phyloP scores from a whole-genome alignment of 73 alveolate species.

The Effrenium voratum region DNA sequence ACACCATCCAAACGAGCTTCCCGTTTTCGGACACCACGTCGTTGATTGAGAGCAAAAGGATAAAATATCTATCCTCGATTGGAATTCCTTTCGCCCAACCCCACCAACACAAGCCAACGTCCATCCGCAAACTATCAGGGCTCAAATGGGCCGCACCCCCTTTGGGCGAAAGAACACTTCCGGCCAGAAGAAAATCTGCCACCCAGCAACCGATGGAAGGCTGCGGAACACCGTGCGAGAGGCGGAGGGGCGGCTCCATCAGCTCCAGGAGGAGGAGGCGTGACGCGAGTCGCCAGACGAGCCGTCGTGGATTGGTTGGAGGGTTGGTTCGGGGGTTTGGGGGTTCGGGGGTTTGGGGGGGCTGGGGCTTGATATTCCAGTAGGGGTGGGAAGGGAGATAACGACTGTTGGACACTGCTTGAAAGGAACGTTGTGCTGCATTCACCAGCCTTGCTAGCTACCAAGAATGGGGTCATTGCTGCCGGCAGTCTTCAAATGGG shows the following conservation, averaged over 20 bases:
- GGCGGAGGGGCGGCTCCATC: slow-evolving; percentile 61
- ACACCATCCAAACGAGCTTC: too few relatives aligned
- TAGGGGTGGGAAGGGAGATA: not conserved
- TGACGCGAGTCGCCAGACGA: not conserved
- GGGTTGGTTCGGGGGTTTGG: not conserved
- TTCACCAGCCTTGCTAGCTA: too few relatives aligned
- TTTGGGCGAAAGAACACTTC: not conserved
- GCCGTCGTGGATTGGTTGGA: not conserved
- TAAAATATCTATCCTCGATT: too few relatives aligned
- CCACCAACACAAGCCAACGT: not conserved
- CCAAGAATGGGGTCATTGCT: too few relatives aligned
- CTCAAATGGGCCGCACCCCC: too few relatives aligned
- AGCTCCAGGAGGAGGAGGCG: slow-evolving; percentile 79
- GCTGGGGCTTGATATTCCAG: not conserved
- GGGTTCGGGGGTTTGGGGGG: not conserved
- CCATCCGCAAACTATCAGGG: too few relatives aligned
- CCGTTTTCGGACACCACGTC: too few relatives aligned
- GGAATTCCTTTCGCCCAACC: too few relatives aligned
- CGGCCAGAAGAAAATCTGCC: not conserved
- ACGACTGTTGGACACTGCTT: not conserved
- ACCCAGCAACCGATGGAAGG: not conserved
- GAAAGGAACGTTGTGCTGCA: too few relatives aligned
- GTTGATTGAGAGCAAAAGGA: too few relatives aligned
- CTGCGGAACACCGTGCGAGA: slow-evolving; percentile 58
- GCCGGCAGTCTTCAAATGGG: too few relatives aligned